Conservation (phyloP, 345 rosid species). For the Gossypium australe region DNA sequence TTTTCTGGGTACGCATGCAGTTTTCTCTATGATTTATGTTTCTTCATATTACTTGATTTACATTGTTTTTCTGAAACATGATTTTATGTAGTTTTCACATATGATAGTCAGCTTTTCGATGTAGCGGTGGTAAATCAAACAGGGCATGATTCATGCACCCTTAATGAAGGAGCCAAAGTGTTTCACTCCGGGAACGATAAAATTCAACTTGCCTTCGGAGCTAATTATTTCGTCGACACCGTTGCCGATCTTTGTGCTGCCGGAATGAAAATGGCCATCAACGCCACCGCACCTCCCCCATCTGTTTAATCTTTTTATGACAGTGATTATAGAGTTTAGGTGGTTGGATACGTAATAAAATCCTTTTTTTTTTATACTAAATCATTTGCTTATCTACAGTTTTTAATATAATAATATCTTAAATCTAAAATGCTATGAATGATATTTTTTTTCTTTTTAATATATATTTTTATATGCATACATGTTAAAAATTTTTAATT, state of each 20-base stretch:
- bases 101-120: neutral
- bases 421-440: no score
- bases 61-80: neutral
- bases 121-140: neutral
- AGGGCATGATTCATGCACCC: neutral
- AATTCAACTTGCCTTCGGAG: neutral
- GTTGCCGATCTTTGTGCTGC: neutral
- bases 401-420: no score
- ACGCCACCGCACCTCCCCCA: constrained; percentile 1
- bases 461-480: no score
- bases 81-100: neutral
- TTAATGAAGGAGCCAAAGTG: neutral
- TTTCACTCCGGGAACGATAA: neutral
- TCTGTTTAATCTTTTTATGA: neutral
- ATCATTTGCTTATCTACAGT: no score
- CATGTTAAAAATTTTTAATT: no score
- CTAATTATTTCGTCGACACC: neutral
- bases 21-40: neutral
- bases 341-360: no score
- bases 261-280: neutral
- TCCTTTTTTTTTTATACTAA: no score
- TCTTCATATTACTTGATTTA: neutral
- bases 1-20: neutral
- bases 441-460: no score
- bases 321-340: no score